Evolutionary conservation across 306 rosid genomes (phyloP), one percentile per base, ranked within the genome.

Genomic region (Mimosa pudica): DNA sequence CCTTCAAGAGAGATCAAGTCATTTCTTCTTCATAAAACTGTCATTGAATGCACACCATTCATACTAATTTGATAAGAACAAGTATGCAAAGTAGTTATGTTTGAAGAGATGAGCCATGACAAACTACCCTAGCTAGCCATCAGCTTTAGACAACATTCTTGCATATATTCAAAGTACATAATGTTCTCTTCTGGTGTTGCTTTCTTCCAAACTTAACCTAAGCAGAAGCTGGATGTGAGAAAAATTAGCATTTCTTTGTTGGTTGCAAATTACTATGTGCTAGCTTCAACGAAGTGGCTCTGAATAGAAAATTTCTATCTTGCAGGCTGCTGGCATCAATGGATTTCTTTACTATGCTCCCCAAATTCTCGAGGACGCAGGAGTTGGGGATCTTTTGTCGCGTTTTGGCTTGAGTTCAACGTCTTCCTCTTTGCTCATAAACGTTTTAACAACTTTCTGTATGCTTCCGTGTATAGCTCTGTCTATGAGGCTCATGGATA

Each of bases 391-490:
- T 71, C 90, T 90, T 74, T 32, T 92, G 38, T 83, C 95, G 54
- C 86, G 81, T 68, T 49, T 89, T 79, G 95, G 95, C 58, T 5
- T 92, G 47, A 75, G 78, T 70, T 81, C 89, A 14, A 49, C 82
- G 4, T 90, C 93, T 77, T 75, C 88, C 41, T 87, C 95, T 62
- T 83, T 92, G 54, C 89, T 90, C 10, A 74, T 89, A 18, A 90
- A 84, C 77, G 55, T 80, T 68, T 65, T 92, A 5, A 87, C 88
- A 35, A 82, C 97, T 11, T 83, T 90, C 52, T 86, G 89, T 32
- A 92, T 90, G 97, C 95, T 92, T 84, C 97, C 97, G 49, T 90
- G 92, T 83, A 85, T 90, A 78, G 93, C 82, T 42, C 44, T 87
- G 75, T 60, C 95, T n/a, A 85, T 92, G 82, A 80, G 85, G 79